These are phyloP conservation scores for Sphenostylis stenocarpa DNA, from an alignment of 306 rosid species.

Conservation along the genomic window DNA sequence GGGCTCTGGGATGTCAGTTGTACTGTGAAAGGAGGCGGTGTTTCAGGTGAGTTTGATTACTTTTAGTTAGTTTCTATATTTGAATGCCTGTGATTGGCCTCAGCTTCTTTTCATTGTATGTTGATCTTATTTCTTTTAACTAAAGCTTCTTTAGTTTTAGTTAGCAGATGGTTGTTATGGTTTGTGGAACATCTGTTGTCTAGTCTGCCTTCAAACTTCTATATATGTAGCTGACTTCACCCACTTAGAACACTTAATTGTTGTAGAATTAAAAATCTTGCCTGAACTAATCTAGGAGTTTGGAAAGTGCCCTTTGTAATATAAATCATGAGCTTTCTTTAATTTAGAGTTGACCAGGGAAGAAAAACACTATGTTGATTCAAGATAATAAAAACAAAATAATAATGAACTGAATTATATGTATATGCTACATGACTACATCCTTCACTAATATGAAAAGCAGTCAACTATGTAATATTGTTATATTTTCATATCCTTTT, in stretches of 20 bases:
- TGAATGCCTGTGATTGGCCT: slow-evolving; percentile 17
- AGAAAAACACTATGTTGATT: not conserved
- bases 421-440: not conserved
- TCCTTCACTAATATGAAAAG: not conserved
- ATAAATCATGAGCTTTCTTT: not conserved
- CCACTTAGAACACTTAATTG: not conserved
- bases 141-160: slow-evolving; percentile 8
- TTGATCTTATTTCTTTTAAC: not conserved
- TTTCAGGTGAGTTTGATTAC: slow-evolving; percentile 55
- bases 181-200: not conserved
- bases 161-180: not conserved
- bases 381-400: not conserved
- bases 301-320: not conserved
- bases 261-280: not conserved
- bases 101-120: slow-evolving; percentile 5
- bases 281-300: not conserved
- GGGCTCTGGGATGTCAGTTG: slow-evolving; percentile 89
- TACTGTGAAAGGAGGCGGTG: slow-evolving; percentile 95
- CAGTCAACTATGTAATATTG: not conserved
- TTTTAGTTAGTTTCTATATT: slow-evolving; percentile 2
- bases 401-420: not conserved
- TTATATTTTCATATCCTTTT: not conserved
- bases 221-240: not conserved
- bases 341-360: not conserved
- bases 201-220: not conserved